Base-by-base conservation (phyloP, 345 rosid species). In the Eucalyptus regnans region DNA sequence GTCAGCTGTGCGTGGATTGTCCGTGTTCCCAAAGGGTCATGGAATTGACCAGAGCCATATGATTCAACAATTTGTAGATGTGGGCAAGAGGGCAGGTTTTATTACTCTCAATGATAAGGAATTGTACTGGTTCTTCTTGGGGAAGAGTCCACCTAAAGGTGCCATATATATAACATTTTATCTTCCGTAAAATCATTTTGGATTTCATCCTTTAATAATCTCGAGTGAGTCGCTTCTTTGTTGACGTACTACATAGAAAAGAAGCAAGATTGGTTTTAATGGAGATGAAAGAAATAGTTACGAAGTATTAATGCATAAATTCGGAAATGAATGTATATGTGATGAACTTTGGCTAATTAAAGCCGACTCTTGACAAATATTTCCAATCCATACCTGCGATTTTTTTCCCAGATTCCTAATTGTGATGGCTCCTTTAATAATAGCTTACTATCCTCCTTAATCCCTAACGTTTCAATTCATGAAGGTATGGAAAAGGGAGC, bases 21-120 rank as follows among this genome's bases (percentile, higher is more conserved):
- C 93, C 2, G 50, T 88, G 12, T 92, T 60, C 62, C 92, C 94
- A 3, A 43, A 92, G 52, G 94, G 94, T 33, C 94, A 94, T 46
- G 90, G 91, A 1, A 31, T 87, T 31, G 25, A 37, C 17, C 86
- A 18, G 4, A 87, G 54, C 58, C 3, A 89, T 13, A 0, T 0
- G 8, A 37, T 71, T 71, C 88, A 29, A 7, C 93, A 86, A 56
- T 93, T 89, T 50, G 88, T 90, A 1, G 93, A 90, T 66, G 88
- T 18, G 16, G 91, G 92, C 16, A 90, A 83, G 66, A 91, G 94
- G 84, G 93, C 87, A 31, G 94, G 87, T 18, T 43, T 88, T 50
- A 20, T 90, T 15, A 89, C 91, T 29, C 50, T 94, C 66, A 90
- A 88, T 89, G 91, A 92, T 37, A 90, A 52, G 22, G 94, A 94